Evolutionary conservation across 768 basidiomycete species (phyloP).

Genomic region (Pleurotus djamor): DNA sequence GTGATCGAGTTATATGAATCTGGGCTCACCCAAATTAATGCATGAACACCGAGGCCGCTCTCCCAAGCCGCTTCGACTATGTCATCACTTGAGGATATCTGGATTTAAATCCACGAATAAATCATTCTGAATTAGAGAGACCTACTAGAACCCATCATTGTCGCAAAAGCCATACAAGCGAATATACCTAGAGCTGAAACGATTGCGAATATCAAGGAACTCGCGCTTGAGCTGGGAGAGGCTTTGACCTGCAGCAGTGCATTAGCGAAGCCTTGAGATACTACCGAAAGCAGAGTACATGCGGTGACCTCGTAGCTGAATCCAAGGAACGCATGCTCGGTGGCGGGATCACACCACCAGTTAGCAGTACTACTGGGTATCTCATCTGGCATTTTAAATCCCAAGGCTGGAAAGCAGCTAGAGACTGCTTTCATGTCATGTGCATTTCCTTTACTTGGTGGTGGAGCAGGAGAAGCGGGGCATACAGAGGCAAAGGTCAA

Average conservation of each 20-base stretch:
- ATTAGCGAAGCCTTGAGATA: neutral
- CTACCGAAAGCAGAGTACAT: slow-evolving; percentile 25
- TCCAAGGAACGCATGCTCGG: slow-evolving; percentile 63
- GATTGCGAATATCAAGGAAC: slow-evolving; percentile 51
- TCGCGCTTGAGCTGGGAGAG: slow-evolving; percentile 37
- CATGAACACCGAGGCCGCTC: slow-evolving; percentile 52
- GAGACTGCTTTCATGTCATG: neutral
- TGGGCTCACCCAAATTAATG: slow-evolving; percentile 52
- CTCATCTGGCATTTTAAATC: slow-evolving; percentile 43
- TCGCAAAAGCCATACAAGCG: slow-evolving; percentile 38
- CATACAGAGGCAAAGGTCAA: neutral
- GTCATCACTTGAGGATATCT: slow-evolving; percentile 29
- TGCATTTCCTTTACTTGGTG: neutral
- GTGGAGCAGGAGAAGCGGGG: neutral
- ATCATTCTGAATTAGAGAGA: too few relatives aligned
- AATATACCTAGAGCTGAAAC: slow-evolving; percentile 54
- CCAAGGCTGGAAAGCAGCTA: slow-evolving; percentile 27
- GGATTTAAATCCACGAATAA: neutral
- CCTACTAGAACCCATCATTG: slow-evolving; percentile 29
- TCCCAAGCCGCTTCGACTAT: slow-evolving; percentile 57
- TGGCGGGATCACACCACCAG: slow-evolving; percentile 53
- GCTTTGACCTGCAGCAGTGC: slow-evolving; percentile 41
- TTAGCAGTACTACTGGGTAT: slow-evolving; percentile 28
- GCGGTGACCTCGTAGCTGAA: slow-evolving; percentile 63
- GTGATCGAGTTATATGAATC: neutral